Conservation (phyloP, 1,284 basidiomycete genomes). For the Cryptococcus hybrid region DNA sequence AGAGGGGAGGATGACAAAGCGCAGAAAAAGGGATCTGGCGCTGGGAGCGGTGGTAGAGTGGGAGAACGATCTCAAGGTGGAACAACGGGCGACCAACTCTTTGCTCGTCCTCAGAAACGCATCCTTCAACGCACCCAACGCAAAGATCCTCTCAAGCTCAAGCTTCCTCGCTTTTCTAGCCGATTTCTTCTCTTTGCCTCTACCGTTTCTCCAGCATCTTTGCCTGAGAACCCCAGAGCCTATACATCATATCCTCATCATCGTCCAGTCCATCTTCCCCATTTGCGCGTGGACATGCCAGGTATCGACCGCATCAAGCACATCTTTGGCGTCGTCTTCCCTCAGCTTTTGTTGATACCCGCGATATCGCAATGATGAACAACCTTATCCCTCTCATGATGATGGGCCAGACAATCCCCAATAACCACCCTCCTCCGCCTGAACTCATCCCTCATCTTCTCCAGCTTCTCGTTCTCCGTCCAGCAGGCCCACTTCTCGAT, state of each 20-base stretch:
- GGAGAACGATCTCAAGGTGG: constrained; percentile 22
- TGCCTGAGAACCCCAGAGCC: constrained; percentile 32
- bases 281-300: constrained; percentile 9
- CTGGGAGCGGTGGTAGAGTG: constrained; percentile 33
- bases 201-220: constrained; percentile 29
- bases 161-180: constrained; percentile 24
- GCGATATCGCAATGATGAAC: constrained; percentile 32
- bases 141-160: constrained; percentile 24
- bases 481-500: constrained; percentile 34
- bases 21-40: constrained; percentile 4
- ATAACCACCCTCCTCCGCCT: constrained; percentile 21
- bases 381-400: constrained; percentile 32
- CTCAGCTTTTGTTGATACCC: constrained; percentile 31
- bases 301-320: constrained; percentile 3
- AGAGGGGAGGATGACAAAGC: neutral
- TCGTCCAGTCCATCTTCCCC: constrained; percentile 28
- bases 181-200: constrained; percentile 36
- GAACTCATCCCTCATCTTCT: constrained; percentile 36
- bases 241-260: constrained; percentile 34
- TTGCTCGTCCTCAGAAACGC: constrained; percentile 44
- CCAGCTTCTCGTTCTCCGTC: constrained; percentile 30
- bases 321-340: constrained; percentile 27
- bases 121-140: constrained; percentile 26
- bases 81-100: constrained; percentile 33
- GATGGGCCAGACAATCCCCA: constrained; percentile 19